Conservation (phyloP, 2,329 filamentous ascomycete species). For the Trichophyton simii region DNA sequence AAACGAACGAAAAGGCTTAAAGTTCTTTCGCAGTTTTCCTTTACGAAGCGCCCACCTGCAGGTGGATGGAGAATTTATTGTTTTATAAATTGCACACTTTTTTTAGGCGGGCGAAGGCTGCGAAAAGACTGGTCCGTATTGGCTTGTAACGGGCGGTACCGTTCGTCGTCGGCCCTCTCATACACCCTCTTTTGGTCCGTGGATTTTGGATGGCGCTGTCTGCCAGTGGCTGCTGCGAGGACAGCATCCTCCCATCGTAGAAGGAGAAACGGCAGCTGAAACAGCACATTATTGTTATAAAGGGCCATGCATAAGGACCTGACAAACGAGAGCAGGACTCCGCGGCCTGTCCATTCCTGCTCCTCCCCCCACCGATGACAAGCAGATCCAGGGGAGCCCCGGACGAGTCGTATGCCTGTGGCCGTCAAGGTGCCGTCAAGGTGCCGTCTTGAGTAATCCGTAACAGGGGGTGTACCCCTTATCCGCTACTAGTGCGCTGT, state of each 20-base stretch:
- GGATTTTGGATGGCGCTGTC: too few species aligned
- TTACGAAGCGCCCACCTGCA: not conserved
- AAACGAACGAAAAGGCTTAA: not conserved
- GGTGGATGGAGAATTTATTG: conserved; percentile 1
- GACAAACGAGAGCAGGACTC: not conserved
- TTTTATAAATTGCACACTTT: not conserved
- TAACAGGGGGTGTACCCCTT: not conserved
- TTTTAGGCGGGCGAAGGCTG: not conserved
- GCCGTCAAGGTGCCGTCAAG: not conserved
- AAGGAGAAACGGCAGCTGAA: not conserved
- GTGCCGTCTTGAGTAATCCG: not conserved
- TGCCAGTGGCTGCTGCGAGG: not conserved
- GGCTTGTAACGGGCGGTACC: not conserved
- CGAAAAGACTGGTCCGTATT: not conserved
- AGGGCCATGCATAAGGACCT: not conserved
- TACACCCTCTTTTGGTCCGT: too few species aligned
- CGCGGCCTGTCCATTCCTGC: not conserved
- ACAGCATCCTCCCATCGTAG: too few species aligned
- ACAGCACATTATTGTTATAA: not conserved
- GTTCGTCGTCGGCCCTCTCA: too few species aligned
- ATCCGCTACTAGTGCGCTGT: not conserved
- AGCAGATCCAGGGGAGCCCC: not conserved
- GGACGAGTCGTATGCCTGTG: not conserved
- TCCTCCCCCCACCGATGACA: not conserved
- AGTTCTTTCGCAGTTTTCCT: not conserved